Evolutionary conservation across 768 basidiomycete genomes (phyloP), one percentile per base, ranked within the genome.

Genomic region (Megacollybia marginata): DNA sequence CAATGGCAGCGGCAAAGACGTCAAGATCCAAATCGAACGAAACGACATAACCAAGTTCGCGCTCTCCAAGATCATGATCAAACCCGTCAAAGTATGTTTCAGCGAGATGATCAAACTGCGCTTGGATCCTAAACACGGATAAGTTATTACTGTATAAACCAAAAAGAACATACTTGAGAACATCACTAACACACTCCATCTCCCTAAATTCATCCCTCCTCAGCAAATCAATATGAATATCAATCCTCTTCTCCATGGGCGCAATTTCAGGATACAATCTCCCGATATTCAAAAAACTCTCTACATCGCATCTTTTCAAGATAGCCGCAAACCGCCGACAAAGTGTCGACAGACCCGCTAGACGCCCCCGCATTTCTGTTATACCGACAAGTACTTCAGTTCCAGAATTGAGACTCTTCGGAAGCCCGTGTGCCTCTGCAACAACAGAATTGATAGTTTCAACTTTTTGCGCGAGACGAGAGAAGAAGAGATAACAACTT

Each of bases 11-110:
- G 16, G 90, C 81, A 64, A 97, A 93, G 65, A 89, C 88, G 62
- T 99, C 95, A 8, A 98, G 73, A 64, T 99, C 96, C 55, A 82
- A 78, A 60, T 99, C 95, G 55, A 95, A 83, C 10, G 85, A 79
- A 20, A 82, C 67, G 1, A 86, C 80, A 59, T 88, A 85, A 1
- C 88, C 90, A 31, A 95, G 72, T 64, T 96, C 92, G 19, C 88
- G 79, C 67, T 98, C 95, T 10, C 85, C 92, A 20, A 95, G 66
- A 63, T 97, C 96, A 47, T 83, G 78, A n/a, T 90, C 85, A 55
- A 83, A 86, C 15, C 79, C 81, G 49, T 73, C 74, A 59, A 98
- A 92, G 64, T 93, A 88, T 1, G 88, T 83, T 58, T 92, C 90
- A 1, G 88, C 82, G 3, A 97, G 75, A 62, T 97, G 94, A 49